Evolutionary conservation across 164 flowering plant species (phyloP), one percentile per base, ranked within the genome.

Genomic region (Stephania yunnanensis): DNA sequence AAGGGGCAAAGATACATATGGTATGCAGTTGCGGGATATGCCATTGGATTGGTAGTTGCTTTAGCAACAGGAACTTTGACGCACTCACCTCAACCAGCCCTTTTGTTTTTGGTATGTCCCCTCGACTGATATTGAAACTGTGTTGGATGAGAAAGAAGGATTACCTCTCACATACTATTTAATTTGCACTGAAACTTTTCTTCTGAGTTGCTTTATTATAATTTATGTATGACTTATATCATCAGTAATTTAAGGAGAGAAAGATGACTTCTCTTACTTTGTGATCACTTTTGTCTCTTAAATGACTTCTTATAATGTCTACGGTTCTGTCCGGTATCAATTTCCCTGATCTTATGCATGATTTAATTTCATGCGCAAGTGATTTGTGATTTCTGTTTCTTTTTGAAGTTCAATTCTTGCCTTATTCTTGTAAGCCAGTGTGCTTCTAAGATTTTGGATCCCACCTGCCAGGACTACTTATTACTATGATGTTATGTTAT

Each of bases 61-160:
- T 82, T 93, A 72, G 87, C 94, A 30, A 94, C 93, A 81, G 98
- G 99, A 30, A 82, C 91, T 69, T 85, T 95, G 84, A 92, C 91
- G 69, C 97, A 82, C 68, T 83, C 94, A 48, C 94, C 97, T 48
- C 98, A 93, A 78, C 98, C 98, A 48, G 97, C 99, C n/a, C 95
- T 95, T 79, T 88, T 95, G 48, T 95, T 91, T 84, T 88, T 95
- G 96, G 99, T 95, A 87, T 66, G 76, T 73, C 44, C 42, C 65
- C 25, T 10, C 11, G 7, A 7, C 45, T 65, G 55, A 7, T 74
- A 46, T 31, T n/a, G 45, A 3, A 9, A 29, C 69, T 42, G 0
- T 5, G 22, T 22, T 36, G 42, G 42, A 10, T 50, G 15, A 74
- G 58, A 74, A 20, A 20, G 55, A 65, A n/a, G 52, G 74, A 61